Conservation (phyloP, 176 grass and related monocot genomes). For the Areca catechu region DNA sequence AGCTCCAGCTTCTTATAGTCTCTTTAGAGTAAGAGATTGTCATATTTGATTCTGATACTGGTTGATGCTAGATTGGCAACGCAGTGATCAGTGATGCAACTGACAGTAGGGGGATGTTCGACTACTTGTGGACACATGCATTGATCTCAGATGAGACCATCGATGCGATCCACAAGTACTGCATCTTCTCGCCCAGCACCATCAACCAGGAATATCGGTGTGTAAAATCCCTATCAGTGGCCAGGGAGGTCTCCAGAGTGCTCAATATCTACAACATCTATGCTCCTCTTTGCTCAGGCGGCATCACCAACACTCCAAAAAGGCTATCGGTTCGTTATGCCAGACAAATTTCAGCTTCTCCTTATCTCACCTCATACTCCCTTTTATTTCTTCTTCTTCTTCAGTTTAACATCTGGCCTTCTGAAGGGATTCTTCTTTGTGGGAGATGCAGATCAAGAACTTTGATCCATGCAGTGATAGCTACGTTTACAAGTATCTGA, state of each 20-base stretch:
- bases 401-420: background rate
- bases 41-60: background rate
- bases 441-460: conserved; percentile 43
- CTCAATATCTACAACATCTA: conserved; percentile 97
- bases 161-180: conserved; percentile 38
- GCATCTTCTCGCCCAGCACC: conserved; percentile 40
- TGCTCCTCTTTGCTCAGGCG: conserved; percentile 41
- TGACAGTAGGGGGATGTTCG: conserved; percentile 54
- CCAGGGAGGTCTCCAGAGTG: background rate
- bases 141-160: conserved; percentile 65
- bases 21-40: too few species aligned
- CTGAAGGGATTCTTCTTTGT: too few species aligned
- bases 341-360: too few species aligned
- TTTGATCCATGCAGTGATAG: conserved; percentile 76
- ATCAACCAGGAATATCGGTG: conserved; percentile 6
- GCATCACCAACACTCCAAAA: conserved; percentile 34
- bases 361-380: background rate
- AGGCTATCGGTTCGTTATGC: conserved; percentile 35
- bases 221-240: background rate
- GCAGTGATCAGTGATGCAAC: conserved; percentile 72
- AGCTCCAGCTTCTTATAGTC: too few species aligned
- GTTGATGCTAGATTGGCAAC: conserved; percentile 58
- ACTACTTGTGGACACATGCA: conserved; percentile 91
- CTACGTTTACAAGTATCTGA: conserved; percentile 75
- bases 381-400: background rate